phyloP scores from a whole-genome alignment of 2,329 filamentous ascomycete genomes.

The Colletotrichum orbiculare region DNA sequence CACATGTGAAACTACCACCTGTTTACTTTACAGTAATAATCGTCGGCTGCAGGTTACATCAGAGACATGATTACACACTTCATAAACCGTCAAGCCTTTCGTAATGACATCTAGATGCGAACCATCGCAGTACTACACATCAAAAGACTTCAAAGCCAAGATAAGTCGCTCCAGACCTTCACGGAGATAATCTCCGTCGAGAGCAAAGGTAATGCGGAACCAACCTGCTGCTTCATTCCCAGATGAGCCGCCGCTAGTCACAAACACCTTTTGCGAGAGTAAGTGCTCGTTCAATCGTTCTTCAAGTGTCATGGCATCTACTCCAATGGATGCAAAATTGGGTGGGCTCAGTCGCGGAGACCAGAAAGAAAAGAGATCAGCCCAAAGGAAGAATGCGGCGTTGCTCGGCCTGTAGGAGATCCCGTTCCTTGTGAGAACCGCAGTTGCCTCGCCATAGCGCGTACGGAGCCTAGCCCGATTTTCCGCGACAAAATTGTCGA shows the following conservation, averaged over 20 bases:
- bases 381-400: constrained; percentile 67
- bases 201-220: constrained; percentile 53
- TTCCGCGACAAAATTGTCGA: constrained; percentile 53
- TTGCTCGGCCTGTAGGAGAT: constrained; percentile 61
- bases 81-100: no score
- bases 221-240: constrained; percentile 51
- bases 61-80: no score
- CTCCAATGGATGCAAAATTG: background rate
- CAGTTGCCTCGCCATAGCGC: constrained; percentile 50
- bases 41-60: no score
- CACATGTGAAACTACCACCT: no score
- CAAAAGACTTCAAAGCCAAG: background rate
- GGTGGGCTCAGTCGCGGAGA: constrained; percentile 4
- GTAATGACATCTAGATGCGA: no score
- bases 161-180: constrained; percentile 36
- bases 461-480: constrained; percentile 54
- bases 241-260: constrained; percentile 49
- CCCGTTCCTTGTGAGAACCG: constrained; percentile 50
- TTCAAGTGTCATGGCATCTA: constrained; percentile 6
- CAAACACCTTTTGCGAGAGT: constrained; percentile 46
- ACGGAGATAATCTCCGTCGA: constrained; percentile 44
- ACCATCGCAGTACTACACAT: background rate
- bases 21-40: no score
- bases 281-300: constrained; percentile 42
- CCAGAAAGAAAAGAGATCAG: constrained; percentile 58